Base-by-base conservation (phyloP, 2,329 filamentous ascomycete species). In the Coniochaeta sp. region DNA sequence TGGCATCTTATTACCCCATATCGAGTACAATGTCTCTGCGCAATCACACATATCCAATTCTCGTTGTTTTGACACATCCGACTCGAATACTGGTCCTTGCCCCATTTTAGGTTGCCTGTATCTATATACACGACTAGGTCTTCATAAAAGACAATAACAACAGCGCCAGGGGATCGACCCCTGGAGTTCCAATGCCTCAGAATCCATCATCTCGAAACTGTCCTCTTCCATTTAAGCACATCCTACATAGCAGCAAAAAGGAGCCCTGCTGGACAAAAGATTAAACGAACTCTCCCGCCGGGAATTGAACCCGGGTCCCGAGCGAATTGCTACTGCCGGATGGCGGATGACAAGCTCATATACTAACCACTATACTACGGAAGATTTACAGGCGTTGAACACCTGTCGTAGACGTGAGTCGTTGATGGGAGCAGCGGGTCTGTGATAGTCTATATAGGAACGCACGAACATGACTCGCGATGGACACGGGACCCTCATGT, bases 321-420 rank as follows among this genome's bases (percentile, higher is more conserved):
- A 52, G 47, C 47, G 47, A 47, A 47, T 24, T 47, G 42, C 42
- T 52, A 2, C 47, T 52, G 47, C 26, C 47, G 47, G 42, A 47
- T 52, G 22, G 22, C 26, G 47, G 26, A 52, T 52, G 47, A 52
- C 47, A 52, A 52, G 47, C 47, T 52, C 47, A 52, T 52, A 52
- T 52, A 52, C 47, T 52, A 52, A 52, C 47, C 47, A 52, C 47
- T 52, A 52, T 52, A 52, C 47, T 52, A 52, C 47, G 47, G 47
- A 52, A 52, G 47, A 52, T n/a, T 52, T 52, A 52, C 47, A 52
- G 47, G 47, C n/a, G 47, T 52, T 28, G 47, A 52, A 52, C 47
- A 52, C 47, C 47, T 52, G 47, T 52, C 47, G 47, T 52, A 52
- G 47, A 52, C 47, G 47, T 52, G 47, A 52, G 47, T 52, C 47